These are phyloP conservation scores for Chenopodium berlandieri DNA, from an alignment of 148 eudicot species.

Conservation along the genomic window DNA sequence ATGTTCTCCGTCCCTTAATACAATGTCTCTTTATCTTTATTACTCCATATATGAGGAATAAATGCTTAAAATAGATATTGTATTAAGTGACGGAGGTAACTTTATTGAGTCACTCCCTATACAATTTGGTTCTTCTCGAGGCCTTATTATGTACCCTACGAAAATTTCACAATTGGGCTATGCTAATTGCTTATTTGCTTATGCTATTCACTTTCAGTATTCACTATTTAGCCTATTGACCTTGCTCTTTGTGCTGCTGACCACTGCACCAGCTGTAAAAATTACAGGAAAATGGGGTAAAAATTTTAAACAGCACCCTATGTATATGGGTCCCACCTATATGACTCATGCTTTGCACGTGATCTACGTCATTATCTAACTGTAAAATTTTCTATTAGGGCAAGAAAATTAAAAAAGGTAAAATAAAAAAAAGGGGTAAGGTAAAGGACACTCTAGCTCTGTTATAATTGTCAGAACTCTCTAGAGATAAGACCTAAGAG, in stretches of 20 bases:
- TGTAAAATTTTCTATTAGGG: background rate
- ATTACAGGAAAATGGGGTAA: no score
- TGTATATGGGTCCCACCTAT: background rate
- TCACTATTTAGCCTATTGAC: background rate
- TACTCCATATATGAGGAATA: no score
- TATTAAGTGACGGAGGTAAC: background rate
- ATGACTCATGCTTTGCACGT: slow-evolving; percentile 28
- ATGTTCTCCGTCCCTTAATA: no score
- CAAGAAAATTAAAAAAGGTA: background rate
- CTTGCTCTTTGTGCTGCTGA: no score
- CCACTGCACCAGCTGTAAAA: no score
- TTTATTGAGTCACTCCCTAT: background rate
- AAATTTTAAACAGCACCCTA: slow-evolving; percentile 7
- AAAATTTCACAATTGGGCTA: background rate
- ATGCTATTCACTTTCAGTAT: no score
- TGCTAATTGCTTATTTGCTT: background rate
- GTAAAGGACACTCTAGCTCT: background rate
- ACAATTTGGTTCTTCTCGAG: slow-evolving; percentile 8
- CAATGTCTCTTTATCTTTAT: no score
- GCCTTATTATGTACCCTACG: background rate
- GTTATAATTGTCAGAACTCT: background rate
- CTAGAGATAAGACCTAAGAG: background rate
- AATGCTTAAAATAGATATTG: no score
- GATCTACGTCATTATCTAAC: slow-evolving; percentile 22
- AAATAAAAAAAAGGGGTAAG: background rate